phyloP scores from a whole-genome alignment of 1,284 basidiomycete genomes.

The Rhodotorula sp. region DNA sequence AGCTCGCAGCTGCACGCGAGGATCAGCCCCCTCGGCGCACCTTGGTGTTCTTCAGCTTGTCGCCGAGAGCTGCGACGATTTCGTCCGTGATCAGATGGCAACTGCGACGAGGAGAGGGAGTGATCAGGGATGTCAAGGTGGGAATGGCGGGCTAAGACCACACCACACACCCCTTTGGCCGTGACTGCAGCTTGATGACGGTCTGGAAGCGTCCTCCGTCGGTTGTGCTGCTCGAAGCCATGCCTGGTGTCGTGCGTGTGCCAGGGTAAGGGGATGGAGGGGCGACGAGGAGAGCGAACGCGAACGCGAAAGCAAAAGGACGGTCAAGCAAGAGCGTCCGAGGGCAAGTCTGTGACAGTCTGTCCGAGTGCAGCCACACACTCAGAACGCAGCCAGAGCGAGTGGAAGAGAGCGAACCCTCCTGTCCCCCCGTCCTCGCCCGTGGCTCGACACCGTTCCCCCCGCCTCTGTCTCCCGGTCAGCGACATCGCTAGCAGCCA shows the following conservation, averaged over 20 bases:
- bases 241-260: background rate
- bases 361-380: no score
- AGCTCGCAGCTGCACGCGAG: background rate
- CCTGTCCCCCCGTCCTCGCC: background rate
- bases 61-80: conserved; percentile 46
- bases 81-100: conserved; percentile 51
- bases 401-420: background rate
- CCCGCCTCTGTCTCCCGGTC: no score
- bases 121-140: background rate
- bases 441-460: background rate
- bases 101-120: conserved; percentile 34
- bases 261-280: background rate
- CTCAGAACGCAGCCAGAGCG: background rate
- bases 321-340: background rate
- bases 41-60: conserved; percentile 44
- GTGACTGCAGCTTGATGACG: conserved; percentile 22
- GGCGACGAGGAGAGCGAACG: background rate
- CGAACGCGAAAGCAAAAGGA: background rate
- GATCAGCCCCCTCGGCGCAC: background rate
- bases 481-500: background rate
- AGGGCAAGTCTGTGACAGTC: no score
- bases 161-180: conserved; percentile 16
- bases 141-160: background rate
- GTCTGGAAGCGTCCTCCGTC: conserved; percentile 23
- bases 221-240: background rate